phyloP scores from a whole-genome alignment of 768 basidiomycete genomes.

The Lactarius pseudohatsudake region DNA sequence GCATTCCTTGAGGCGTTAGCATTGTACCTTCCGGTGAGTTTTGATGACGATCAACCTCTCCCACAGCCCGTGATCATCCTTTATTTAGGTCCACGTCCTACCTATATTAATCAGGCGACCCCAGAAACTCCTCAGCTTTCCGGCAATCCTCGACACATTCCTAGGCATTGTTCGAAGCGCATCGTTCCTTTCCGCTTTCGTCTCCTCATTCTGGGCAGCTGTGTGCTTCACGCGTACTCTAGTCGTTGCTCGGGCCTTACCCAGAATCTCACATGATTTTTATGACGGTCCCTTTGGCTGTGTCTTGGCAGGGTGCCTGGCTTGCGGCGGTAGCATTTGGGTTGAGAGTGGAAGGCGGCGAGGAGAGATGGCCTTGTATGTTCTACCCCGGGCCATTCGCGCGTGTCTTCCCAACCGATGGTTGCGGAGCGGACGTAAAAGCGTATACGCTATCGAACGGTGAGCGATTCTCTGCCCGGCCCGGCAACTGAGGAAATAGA shows the following conservation, averaged over 20 bases:
- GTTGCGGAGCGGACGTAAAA: slow-evolving; percentile 45
- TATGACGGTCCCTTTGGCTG: slow-evolving; percentile 79
- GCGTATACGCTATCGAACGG: slow-evolving; percentile 54
- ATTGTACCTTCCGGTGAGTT: slow-evolving; percentile 70
- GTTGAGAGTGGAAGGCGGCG: slow-evolving; percentile 69
- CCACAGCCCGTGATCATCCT: slow-evolving; percentile 11
- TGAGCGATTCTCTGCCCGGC: slow-evolving; percentile 35
- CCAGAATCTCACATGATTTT: slow-evolving; percentile 68
- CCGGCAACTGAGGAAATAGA: slow-evolving; percentile 1
- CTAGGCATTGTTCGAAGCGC: slow-evolving; percentile 62
- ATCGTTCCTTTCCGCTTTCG: slow-evolving; percentile 68
- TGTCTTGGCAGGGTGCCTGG: slow-evolving; percentile 61
- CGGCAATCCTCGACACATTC: slow-evolving; percentile 42
- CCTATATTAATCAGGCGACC: slow-evolving; percentile 65
- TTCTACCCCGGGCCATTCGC: slow-evolving; percentile 67
- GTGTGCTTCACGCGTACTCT: slow-evolving; percentile 72
- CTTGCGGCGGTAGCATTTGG: slow-evolving; percentile 76
- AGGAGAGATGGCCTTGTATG: slow-evolving; percentile 80
- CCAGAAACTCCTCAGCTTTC: slow-evolving; percentile 46
- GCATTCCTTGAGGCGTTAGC: slow-evolving; percentile 63
- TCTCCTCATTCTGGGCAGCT: slow-evolving; percentile 66
- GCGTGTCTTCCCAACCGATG: slow-evolving; percentile 59
- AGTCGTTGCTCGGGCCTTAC: slow-evolving; percentile 60
- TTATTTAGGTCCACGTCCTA: slow-evolving; percentile 63
- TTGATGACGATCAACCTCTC: not conserved